Evolutionary conservation across 1,284 basidiomycete species (phyloP).

Genomic region (Leccinum ponderosum): DNA sequence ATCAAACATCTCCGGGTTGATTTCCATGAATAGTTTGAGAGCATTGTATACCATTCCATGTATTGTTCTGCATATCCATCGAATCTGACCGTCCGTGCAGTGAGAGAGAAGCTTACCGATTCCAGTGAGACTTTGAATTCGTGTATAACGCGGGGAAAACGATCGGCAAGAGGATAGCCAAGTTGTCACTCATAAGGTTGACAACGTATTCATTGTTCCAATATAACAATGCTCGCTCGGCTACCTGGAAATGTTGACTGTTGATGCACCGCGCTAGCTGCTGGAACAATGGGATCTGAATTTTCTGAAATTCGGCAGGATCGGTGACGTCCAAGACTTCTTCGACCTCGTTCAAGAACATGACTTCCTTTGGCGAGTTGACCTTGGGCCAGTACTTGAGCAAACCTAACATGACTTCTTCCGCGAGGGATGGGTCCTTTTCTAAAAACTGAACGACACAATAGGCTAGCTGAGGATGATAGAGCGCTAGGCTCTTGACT

Average conservation of each 20-base stretch:
- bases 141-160: constrained; percentile 98
- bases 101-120: constrained; percentile 63
- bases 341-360: constrained; percentile 99
- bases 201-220: constrained; percentile 99
- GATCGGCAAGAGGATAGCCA: constrained; percentile 88
- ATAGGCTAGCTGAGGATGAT: constrained; percentile 98
- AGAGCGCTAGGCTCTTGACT: constrained; percentile 94
- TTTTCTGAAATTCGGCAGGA: constrained; percentile 95
- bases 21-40: constrained; percentile 98
- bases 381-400: constrained; percentile 99
- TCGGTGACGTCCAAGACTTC: constrained; percentile 99
- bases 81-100: constrained; percentile 2
- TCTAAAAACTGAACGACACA: constrained; percentile 99
- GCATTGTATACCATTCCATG: constrained; percentile 99
- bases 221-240: constrained; percentile 90
- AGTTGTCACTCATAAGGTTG: constrained; percentile 98
- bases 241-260: constrained; percentile 99
- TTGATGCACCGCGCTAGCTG: constrained; percentile 98
- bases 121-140: constrained; percentile 98
- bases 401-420: constrained; percentile 94
- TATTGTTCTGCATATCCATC: constrained; percentile 72
- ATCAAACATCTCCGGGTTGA: constrained; percentile 96
- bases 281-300: constrained; percentile 91
- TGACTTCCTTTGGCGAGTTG: constrained; percentile 99
- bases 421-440: constrained; percentile 91